A percentile compares a stretch with the other conserved stretches of the same genome.
phyloP scores from a whole-genome alignment of 2,329 filamentous ascomycete genomes.

The Berkeleyomyces rouxiae region DNA sequence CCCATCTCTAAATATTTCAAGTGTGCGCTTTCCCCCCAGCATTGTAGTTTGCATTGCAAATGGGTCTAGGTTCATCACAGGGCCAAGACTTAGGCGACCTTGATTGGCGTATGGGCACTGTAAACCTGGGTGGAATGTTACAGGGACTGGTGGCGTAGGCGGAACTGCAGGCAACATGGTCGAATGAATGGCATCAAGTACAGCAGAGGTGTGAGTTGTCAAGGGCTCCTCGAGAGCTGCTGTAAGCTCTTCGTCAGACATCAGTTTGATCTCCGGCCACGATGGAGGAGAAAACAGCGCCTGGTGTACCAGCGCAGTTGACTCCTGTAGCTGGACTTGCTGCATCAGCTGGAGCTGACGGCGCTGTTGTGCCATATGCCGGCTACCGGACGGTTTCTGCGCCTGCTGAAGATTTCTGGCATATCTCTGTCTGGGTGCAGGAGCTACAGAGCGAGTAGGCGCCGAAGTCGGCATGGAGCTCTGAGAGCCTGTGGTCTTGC shows the following conservation, averaged over 20 bases:
- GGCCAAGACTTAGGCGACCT: too few relatives aligned
- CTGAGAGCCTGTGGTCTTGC: background rate
- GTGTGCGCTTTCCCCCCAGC: background rate
- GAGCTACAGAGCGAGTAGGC: too few relatives aligned
- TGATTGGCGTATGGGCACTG: background rate
- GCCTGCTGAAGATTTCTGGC: background rate
- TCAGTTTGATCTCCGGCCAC: background rate
- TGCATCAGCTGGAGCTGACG: background rate
- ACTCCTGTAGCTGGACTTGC: background rate
- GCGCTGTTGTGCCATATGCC: background rate
- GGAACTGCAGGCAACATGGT: background rate
- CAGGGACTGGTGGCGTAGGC: background rate
- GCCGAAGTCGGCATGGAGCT: background rate
- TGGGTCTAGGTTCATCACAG: too few relatives aligned
- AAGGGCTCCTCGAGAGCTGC: conserved; percentile 3
- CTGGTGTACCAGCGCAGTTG: background rate
- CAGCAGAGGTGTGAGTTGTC: conserved; percentile 11
- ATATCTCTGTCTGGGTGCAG: background rate
- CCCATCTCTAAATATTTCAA: background rate
- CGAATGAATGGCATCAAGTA: conserved; percentile 10
- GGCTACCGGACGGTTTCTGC: background rate
- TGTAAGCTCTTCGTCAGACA: conserved; percentile 2
- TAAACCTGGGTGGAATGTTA: background rate
- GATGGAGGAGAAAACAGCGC: background rate
- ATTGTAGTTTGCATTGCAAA: too few relatives aligned